These are phyloP conservation scores for Neurospora sp. DNA, from an alignment of 495 filamentous ascomycete genomes.

Conservation along the genomic window DNA sequence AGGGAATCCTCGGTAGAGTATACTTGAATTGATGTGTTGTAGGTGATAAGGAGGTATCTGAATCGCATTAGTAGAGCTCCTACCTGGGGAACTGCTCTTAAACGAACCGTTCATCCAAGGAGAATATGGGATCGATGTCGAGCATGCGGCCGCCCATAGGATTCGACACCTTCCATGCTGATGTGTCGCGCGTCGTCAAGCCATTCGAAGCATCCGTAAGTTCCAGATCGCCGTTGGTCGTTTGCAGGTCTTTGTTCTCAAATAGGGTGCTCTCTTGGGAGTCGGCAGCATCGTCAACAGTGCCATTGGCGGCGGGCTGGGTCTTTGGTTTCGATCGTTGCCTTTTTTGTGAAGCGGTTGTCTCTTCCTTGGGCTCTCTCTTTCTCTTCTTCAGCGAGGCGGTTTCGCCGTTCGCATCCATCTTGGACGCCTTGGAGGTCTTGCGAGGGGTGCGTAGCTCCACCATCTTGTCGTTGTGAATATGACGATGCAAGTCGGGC, in stretches of 20 bases:
- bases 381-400: slow-evolving; percentile 28
- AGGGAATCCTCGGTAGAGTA: slow-evolving; percentile 75
- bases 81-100: neutral
- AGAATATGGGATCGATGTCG: slow-evolving; percentile 68
- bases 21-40: slow-evolving; percentile 57
- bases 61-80: slow-evolving; percentile 22
- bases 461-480: neutral
- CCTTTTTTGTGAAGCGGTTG: slow-evolving; percentile 14
- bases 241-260: neutral
- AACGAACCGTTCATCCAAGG: slow-evolving; percentile 68
- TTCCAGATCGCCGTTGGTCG: slow-evolving; percentile 6
- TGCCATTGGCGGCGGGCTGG: slow-evolving; percentile 4
- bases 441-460: neutral
- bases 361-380: slow-evolving; percentile 22
- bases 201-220: slow-evolving; percentile 3
- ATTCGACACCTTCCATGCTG: slow-evolving; percentile 48
- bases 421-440: slow-evolving; percentile 2
- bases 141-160: slow-evolving; percentile 60
- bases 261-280: neutral
- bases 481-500: slow-evolving; percentile 1
- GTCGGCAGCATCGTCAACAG: slow-evolving; percentile 1
- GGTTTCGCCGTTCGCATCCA: slow-evolving; percentile 19
- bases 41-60: slow-evolving; percentile 59
- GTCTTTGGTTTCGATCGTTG: slow-evolving; percentile 17
- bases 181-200: slow-evolving; percentile 1